Base-by-base conservation (phyloP, 148 eudicot species). In the Rhododendron griersonianum region DNA sequence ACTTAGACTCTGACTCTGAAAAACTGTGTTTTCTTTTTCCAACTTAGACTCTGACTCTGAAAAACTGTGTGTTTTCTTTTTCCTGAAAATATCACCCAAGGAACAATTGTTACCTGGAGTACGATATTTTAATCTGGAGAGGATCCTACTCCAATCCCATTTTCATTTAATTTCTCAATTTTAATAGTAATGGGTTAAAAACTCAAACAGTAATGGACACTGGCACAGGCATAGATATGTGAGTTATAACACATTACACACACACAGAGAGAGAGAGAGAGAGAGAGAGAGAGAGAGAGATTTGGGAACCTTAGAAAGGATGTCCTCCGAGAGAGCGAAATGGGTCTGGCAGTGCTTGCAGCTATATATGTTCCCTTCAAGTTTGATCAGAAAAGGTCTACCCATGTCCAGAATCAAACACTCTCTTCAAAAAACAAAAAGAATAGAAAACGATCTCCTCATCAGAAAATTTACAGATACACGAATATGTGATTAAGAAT, bases 311-410 rank as follows among this genome's bases (percentile, higher is more conserved):
- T 87, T 94, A 57, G 96, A 95, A 41, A 91, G 28, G 87, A 95
- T 87, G 85, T 94, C 93, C 45, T 94, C 93, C 10, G 84, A 82
- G 39, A 91, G 84, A 28, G 91, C 92, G 9, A 95, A 89, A 82
- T 95, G 95, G 84, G 94, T 93, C 30, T 87, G 84, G 88, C 98
- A 95, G 84, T 90, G 88, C 85, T 89, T 93, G 89, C 98, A 95
- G 84, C 92, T 86, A 84, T 94, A 95, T 83, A 91, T 82, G 55
- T 83, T 86, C 15, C 95, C 98, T 81, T 94, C 93, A 63, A 94
- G 94, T 37, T 87, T 84, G 88, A 95, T 85, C 87, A 87, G 33
- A 82, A 93, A 93, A 86, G 93, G 80, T 85, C 95, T 90, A 5
- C 98, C 98, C 98, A 95, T 95, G 25, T 59, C 80, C 37, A 16